A percentile compares a stretch with the other conserved stretches of the same genome.
Conservation (phyloP, 768 basidiomycete genomes). For the Agaricus blazei region DNA sequence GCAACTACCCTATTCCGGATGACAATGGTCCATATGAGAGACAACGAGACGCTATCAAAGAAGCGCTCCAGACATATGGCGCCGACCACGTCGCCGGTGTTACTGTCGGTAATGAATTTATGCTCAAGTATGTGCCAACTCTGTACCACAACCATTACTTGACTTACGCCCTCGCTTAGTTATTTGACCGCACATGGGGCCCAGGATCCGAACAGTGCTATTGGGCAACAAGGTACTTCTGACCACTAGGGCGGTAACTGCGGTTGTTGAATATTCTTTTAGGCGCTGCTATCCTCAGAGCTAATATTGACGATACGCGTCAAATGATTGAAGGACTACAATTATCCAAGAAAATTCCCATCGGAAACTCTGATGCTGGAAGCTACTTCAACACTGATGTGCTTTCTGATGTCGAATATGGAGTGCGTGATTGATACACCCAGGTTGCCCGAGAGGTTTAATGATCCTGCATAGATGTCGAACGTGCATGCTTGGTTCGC, state of each 20-base stretch:
- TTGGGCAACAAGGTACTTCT: constrained; percentile 39
- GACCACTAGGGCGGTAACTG: neutral
- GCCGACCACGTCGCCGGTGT: constrained; percentile 70
- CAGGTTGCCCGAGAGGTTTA: neutral
- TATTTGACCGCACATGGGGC: constrained; percentile 47
- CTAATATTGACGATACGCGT: constrained; percentile 64
- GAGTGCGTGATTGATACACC: constrained; percentile 33
- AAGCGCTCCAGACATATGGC: constrained; percentile 75
- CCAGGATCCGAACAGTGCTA: constrained; percentile 50
- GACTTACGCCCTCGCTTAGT: constrained; percentile 28
- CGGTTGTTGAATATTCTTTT: neutral
- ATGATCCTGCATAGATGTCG: constrained; percentile 48
- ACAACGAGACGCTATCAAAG: constrained; percentile 61
- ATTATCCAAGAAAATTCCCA: constrained; percentile 55
- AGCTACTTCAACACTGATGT: constrained; percentile 73
- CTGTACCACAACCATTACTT: too few species aligned
- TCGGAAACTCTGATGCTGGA: constrained; percentile 86
- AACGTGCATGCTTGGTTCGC: constrained; percentile 98
- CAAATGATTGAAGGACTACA: constrained; percentile 47
- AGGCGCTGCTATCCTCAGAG: constrained; percentile 57
- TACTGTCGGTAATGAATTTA: constrained; percentile 91
- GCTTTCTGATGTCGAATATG: constrained; percentile 59
- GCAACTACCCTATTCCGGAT: constrained; percentile 59
- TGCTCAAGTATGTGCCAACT: constrained; percentile 57
- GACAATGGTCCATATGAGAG: constrained; percentile 59